Conservation (phyloP, 495 filamentous ascomycete species). For the Echria macrotheca region DNA sequence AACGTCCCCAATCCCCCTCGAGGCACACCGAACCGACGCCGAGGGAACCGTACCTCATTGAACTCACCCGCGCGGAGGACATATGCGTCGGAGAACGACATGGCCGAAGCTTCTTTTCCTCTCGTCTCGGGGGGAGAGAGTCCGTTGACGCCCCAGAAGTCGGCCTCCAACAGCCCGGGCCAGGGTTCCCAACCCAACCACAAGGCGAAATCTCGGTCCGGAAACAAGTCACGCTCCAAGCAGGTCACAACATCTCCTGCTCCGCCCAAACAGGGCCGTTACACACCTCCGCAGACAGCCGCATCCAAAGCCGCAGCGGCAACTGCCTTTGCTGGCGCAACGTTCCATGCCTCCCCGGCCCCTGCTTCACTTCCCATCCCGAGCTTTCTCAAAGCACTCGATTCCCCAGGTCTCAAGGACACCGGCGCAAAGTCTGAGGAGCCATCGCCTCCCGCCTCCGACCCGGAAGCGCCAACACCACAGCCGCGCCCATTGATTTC, state of each 20-base stretch:
- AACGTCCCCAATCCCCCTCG: slow-evolving; percentile 11
- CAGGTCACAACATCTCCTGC: slow-evolving; percentile 31
- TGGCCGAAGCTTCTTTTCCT: slow-evolving; percentile 20
- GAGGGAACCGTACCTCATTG: slow-evolving; percentile 29
- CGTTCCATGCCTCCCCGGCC: slow-evolving; percentile 92
- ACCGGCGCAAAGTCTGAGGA: slow-evolving; percentile 24
- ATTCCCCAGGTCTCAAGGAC: slow-evolving; percentile 43
- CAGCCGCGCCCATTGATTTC: slow-evolving; percentile 19
- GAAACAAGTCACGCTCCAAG: slow-evolving; percentile 27
- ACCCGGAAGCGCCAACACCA: slow-evolving; percentile 41
- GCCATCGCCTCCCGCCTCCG: slow-evolving; percentile 35
- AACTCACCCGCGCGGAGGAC: slow-evolving; percentile 34
- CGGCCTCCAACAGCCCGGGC: slow-evolving; percentile 17
- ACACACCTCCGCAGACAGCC: slow-evolving; percentile 34
- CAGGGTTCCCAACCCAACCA: slow-evolving; percentile 21
- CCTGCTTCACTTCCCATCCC: slow-evolving; percentile 90
- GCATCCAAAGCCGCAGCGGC: slow-evolving; percentile 36
- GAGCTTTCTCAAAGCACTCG: slow-evolving; percentile 77
- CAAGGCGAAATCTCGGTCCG: slow-evolving; percentile 28
- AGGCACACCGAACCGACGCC: slow-evolving; percentile 38
- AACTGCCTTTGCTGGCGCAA: slow-evolving; percentile 81
- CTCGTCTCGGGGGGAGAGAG: slow-evolving; percentile 19
- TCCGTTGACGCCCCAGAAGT: slow-evolving; percentile 37
- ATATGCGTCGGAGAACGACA: slow-evolving; percentile 47
- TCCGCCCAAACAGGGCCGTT: slow-evolving; percentile 29